These are phyloP conservation scores for Peronosclerospora sorghi DNA, from an alignment of 352 stramenopile genomes.

Conservation along the genomic window DNA sequence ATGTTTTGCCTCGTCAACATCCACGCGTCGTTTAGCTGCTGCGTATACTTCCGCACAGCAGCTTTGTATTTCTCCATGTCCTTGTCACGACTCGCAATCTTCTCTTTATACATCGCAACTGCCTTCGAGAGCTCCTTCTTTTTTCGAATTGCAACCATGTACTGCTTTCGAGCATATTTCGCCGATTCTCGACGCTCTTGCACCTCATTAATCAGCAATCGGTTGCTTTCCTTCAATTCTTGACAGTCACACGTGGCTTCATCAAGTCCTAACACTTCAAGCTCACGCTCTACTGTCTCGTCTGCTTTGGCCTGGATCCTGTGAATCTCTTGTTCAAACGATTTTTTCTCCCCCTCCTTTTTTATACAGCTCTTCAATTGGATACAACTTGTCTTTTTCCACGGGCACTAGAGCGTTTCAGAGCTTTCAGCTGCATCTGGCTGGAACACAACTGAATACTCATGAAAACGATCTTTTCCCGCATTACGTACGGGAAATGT, in stretches of 20 bases:
- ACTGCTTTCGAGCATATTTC: conserved; percentile 49
- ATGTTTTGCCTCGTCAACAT: conserved; percentile 59
- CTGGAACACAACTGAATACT: too few species aligned
- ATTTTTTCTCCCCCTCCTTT: too few species aligned
- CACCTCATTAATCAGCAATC: conserved; percentile 45
- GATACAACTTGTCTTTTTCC: too few species aligned
- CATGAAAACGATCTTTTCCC: conserved; percentile 65
- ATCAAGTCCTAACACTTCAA: background rate
- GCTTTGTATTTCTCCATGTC: conserved; percentile 59
- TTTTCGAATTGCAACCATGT: conserved; percentile 37
- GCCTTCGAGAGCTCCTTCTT: conserved; percentile 59
- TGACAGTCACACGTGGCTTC: conserved; percentile 23
- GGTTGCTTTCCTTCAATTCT: conserved; percentile 57
- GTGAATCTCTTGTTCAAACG: too few species aligned
- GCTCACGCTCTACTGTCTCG: too few species aligned
- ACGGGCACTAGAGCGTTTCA: too few species aligned
- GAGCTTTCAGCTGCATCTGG: too few species aligned
- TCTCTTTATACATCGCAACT: conserved; percentile 55
- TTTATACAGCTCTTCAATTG: too few species aligned
- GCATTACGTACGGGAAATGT: conserved; percentile 26
- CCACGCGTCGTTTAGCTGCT: conserved; percentile 39
- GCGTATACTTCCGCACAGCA: conserved; percentile 30
- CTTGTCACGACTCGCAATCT: conserved; percentile 43
- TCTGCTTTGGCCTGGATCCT: too few species aligned
- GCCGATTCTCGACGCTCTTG: conserved; percentile 39